Conservation (phyloP, 495 filamentous ascomycete species). For the Aspergillus hancockii region DNA sequence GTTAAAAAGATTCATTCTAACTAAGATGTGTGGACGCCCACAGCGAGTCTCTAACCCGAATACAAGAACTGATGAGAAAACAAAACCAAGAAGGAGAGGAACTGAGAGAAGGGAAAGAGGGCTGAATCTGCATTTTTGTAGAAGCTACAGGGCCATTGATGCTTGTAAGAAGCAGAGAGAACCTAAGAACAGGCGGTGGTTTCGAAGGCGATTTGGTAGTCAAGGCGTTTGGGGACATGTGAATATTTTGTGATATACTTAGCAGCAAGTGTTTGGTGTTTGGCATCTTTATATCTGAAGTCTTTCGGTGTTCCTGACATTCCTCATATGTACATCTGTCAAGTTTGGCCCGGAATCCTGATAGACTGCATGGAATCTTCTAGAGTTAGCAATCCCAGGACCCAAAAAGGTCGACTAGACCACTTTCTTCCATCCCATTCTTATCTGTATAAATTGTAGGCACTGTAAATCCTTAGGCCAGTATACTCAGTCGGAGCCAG, state of each 20-base stretch:
- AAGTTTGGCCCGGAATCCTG: background rate
- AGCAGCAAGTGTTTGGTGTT: conserved; percentile 4
- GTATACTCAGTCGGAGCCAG: no score
- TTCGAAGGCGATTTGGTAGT: conserved; percentile 5
- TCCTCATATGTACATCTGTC: background rate
- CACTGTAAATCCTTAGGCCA: no score
- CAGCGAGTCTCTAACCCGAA: background rate
- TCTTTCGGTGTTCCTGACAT: background rate
- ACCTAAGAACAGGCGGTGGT: background rate
- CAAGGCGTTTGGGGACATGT: conserved; percentile 18
- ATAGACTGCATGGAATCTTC: background rate
- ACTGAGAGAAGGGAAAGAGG: background rate
- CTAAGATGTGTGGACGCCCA: conserved; percentile 16
- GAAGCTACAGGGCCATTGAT: background rate
- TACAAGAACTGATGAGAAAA: background rate
- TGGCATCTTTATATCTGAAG: background rate
- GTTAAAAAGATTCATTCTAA: conserved; percentile 80
- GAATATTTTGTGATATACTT: conserved; percentile 11
- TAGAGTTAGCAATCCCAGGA: background rate
- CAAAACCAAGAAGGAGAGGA: conserved; percentile 9
- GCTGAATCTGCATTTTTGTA: background rate
- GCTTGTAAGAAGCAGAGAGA: background rate
- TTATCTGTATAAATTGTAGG: conserved; percentile 3
- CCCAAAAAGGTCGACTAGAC: background rate
- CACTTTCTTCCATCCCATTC: background rate